phyloP scores from a whole-genome alignment of 768 basidiomycete genomes.

The Pulveroboletus sp. region DNA sequence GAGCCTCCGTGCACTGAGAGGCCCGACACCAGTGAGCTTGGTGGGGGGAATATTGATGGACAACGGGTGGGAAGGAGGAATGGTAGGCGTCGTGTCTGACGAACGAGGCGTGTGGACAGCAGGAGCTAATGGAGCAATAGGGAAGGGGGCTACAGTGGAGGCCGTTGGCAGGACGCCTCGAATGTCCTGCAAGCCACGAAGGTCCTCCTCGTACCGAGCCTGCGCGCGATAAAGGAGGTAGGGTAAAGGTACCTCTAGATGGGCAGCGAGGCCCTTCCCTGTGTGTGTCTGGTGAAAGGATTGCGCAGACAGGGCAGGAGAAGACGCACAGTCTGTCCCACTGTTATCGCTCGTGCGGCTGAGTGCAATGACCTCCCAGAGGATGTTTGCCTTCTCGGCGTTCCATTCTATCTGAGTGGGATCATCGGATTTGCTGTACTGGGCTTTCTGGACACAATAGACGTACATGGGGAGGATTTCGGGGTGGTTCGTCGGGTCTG shows the following conservation, averaged over 20 bases:
- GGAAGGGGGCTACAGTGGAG: slow-evolving; percentile 27
- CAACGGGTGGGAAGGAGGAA: slow-evolving; percentile 13
- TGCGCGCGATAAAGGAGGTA: slow-evolving; percentile 83
- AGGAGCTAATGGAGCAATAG: slow-evolving; percentile 11
- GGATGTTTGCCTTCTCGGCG: slow-evolving; percentile 72
- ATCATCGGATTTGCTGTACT: slow-evolving; percentile 9
- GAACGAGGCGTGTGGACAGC: slow-evolving; percentile 11
- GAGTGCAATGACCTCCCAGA: slow-evolving; percentile 84
- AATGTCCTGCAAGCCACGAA: slow-evolving; percentile 71
- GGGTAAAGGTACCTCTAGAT: slow-evolving; percentile 76
- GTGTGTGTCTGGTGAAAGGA: slow-evolving; percentile 3
- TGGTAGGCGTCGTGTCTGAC: slow-evolving; percentile 12
- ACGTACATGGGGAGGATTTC: slow-evolving; percentile 68
- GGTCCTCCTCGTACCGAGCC: slow-evolving; percentile 79
- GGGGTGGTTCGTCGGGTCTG: slow-evolving; percentile 61
- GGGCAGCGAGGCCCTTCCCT: slow-evolving; percentile 84
- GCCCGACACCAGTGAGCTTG: slow-evolving; percentile 4
- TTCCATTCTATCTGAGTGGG: slow-evolving; percentile 74
- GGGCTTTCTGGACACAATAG: neutral
- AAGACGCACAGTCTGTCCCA: slow-evolving; percentile 70
- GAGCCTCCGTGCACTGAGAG: slow-evolving; percentile 21
- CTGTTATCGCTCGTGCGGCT: slow-evolving; percentile 68
- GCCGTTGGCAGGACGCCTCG: slow-evolving; percentile 53
- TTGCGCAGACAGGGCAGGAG: neutral
- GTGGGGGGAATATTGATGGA: slow-evolving; percentile 24